Percentiles rank a stretch among this genome's conserved stretches.
These are phyloP conservation scores for Penicillium sp. DNA, from an alignment of 2,329 filamentous ascomycete species.

Conservation along the genomic window DNA sequence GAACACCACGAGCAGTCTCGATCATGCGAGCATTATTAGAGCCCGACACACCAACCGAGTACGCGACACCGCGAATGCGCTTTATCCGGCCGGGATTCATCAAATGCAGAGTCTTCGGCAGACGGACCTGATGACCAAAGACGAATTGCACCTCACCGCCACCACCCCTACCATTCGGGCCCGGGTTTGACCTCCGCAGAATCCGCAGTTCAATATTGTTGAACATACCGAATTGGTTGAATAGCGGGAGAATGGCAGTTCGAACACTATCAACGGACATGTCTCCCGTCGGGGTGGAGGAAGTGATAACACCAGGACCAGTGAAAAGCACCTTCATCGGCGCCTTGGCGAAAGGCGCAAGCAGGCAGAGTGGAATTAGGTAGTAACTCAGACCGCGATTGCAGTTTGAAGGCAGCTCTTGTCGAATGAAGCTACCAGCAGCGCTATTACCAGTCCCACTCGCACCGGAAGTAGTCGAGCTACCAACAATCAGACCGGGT, in stretches of 20 bases:
- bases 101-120: conserved; percentile 92
- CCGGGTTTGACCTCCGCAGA: conserved; percentile 76
- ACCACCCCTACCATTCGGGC: conserved; percentile 74
- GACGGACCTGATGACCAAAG: conserved; percentile 88
- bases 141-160: conserved; percentile 91
- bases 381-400: conserved; percentile 88
- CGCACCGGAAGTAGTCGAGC: conserved; percentile 50
- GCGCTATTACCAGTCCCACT: conserved; percentile 69
- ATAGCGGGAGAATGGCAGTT: conserved; percentile 88
- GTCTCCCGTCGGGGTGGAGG: conserved; percentile 80
- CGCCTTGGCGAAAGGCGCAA: conserved; percentile 91
- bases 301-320: conserved; percentile 90
- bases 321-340: conserved; percentile 89
- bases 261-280: conserved; percentile 91
- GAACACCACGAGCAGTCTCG: conserved; percentile 79
- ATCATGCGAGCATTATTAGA: conserved; percentile 97
- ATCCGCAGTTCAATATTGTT: conserved; percentile 84
- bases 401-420: conserved; percentile 77
- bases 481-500: conserved; percentile 89
- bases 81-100: conserved; percentile 83
- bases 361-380: conserved; percentile 81
- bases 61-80: conserved; percentile 88
- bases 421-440: conserved; percentile 73
- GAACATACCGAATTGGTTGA: conserved; percentile 86
- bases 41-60: conserved; percentile 86